phyloP scores from a whole-genome alignment of 2,329 filamentous ascomycete genomes.

The Lecanosticta acicola region DNA sequence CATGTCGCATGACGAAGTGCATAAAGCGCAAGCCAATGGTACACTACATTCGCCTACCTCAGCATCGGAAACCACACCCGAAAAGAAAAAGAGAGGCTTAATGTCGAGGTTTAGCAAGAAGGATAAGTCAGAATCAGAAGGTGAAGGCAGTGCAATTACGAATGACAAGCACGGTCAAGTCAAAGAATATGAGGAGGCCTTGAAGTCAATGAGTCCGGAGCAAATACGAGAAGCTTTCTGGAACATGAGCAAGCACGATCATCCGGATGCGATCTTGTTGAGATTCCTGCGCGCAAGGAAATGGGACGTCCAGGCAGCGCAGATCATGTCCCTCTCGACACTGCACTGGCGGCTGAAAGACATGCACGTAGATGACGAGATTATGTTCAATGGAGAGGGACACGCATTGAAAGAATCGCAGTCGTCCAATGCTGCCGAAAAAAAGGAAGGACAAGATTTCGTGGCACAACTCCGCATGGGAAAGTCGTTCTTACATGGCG shows the following conservation, averaged over 20 bases:
- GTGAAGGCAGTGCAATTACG: constrained; percentile 46
- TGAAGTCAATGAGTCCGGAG: constrained; percentile 71
- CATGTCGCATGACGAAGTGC: constrained; percentile 36
- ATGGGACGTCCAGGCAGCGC: constrained; percentile 89
- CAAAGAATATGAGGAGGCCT: constrained; percentile 76
- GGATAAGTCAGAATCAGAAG: constrained; percentile 50
- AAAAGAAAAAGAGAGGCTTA: constrained; percentile 70
- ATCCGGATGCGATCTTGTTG: constrained; percentile 78
- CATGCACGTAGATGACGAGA: constrained; percentile 82
- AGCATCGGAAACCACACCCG: constrained; percentile 16
- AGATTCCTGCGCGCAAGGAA: constrained; percentile 84
- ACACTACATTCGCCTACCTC: constrained; percentile 18
- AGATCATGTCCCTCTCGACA: constrained; percentile 90
- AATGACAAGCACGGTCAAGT: constrained; percentile 90
- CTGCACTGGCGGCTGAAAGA: constrained; percentile 84
- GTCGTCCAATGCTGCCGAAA: constrained; percentile 53
- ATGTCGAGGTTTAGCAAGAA: constrained; percentile 65
- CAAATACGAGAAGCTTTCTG: constrained; percentile 76
- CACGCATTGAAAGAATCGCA: constrained; percentile 57
- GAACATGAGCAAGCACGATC: constrained; percentile 91
- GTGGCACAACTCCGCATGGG: constrained; percentile 78
- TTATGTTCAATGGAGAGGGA: constrained; percentile 72
- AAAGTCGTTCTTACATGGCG: constrained; percentile 86
- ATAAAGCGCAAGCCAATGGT: constrained; percentile 19
- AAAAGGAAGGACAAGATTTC: constrained; percentile 71